Conservation (phyloP, 2,329 filamentous ascomycete genomes). For the Calonectria montana region DNA sequence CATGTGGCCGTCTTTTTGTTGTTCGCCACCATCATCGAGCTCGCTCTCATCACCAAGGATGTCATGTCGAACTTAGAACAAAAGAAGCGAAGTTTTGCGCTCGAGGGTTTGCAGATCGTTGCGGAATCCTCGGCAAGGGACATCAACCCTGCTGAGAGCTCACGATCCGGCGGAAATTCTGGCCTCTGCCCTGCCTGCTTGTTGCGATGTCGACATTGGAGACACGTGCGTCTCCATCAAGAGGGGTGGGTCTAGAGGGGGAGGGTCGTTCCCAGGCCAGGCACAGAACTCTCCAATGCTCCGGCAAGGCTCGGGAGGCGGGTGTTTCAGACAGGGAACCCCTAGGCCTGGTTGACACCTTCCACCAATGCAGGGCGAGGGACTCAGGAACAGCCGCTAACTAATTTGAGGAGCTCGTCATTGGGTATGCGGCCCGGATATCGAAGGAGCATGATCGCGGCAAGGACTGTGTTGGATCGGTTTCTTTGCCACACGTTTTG, state of each 20-base stretch:
- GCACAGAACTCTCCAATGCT: neutral
- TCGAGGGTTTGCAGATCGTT: neutral
- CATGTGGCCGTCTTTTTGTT: too few species aligned
- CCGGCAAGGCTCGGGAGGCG: constrained; percentile 3
- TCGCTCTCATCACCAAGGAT: neutral
- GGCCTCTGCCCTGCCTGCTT: neutral
- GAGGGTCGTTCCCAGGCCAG: neutral
- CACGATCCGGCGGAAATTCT: neutral
- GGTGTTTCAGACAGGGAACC: constrained; percentile 1
- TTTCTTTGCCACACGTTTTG: constrained; percentile 10
- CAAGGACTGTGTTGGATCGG: constrained; percentile 16
- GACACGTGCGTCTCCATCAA: neutral
- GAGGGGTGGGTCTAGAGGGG: neutral
- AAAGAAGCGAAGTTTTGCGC: neutral
- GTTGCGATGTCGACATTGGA: neutral
- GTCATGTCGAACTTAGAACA: neutral
- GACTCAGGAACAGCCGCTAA: constrained; percentile 5
- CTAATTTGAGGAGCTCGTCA: constrained; percentile 15
- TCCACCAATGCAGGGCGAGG: neutral
- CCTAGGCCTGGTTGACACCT: neutral
- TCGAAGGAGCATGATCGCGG: constrained; percentile 16
- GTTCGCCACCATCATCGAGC: neutral
- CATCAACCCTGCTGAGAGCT: neutral
- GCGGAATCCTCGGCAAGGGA: neutral
- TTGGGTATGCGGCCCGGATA: constrained; percentile 11